Evolutionary conservation across 2,329 filamentous ascomycete genomes (phyloP), one percentile per base, ranked within the genome.

Genomic region (Metarhizium album): DNA sequence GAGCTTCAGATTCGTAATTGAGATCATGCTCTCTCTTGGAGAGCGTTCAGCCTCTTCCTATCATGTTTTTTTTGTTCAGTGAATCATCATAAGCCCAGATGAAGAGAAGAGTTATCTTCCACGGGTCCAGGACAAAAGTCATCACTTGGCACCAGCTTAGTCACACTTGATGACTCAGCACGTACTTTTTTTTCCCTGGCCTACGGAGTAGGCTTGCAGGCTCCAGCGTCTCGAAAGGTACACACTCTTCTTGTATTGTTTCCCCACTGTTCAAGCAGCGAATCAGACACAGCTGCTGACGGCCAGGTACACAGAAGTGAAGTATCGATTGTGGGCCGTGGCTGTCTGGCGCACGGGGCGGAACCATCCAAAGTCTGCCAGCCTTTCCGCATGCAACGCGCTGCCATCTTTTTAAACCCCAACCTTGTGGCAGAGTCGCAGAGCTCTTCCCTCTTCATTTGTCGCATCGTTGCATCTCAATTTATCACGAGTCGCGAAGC

Each of bases 1-100:
- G 49, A 70, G 78, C 78, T 79, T 82, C 79, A 82, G 79, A 82
- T 78, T 74, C 65, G 64, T 68, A 69, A 67, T 71, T 81, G 74
- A 80, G 74, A 82, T 82, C 79, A 82, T 75, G 70, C 72, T 73
- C 70, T 70, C 72, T 67, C 54, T 55, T 61, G 68, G 67, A 67
- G 67, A 74, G 71, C 74, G 70, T 76, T 82, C 78, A 82, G 72
- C 76, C 79, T 83, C 79, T 83, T 83, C 79, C 79, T 83, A 83
- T 83, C 75, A 79, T 79, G 62, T 70, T 73, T 71, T 70, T 72
- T 70, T 64, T 46, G n/a, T n/a, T 18, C 48, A 48, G 46, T 54
- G 68, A 75, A 79, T 82, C 79, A 82, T 83, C 79, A 83, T 65
- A 52, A 80, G 78, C 78, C 72, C 65, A 66, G 63, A 59, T 63